These are phyloP conservation scores for Penicillium chermesinum DNA, from an alignment of 495 filamentous ascomycete genomes.

Conservation along the genomic window DNA sequence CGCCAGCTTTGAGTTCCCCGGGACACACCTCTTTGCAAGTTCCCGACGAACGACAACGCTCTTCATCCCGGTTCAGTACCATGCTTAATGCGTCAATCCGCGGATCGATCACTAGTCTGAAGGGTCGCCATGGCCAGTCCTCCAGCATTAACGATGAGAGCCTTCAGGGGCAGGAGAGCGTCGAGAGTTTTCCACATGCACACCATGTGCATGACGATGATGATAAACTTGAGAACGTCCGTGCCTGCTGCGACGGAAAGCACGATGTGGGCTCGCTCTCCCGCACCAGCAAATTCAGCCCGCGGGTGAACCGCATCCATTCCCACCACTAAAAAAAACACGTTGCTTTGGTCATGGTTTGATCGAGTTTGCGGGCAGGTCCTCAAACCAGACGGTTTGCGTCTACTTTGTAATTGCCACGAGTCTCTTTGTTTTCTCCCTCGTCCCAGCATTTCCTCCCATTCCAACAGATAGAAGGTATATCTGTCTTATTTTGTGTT, in stretches of 20 bases:
- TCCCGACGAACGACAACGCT: slow-evolving; percentile 35
- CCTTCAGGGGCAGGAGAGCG: slow-evolving; percentile 63
- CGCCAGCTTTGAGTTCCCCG: slow-evolving; percentile 41
- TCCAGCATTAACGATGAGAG: slow-evolving; percentile 63
- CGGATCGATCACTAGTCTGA: slow-evolving; percentile 39
- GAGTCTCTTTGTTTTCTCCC: slow-evolving; percentile 28
- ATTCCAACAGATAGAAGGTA: background rate
- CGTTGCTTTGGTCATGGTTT: slow-evolving; percentile 12
- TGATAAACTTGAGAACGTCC: slow-evolving; percentile 85
- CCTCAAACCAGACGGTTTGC: slow-evolving; percentile 24
- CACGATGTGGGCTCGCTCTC: slow-evolving; percentile 49
- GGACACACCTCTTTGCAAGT: slow-evolving; percentile 37
- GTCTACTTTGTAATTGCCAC: slow-evolving; percentile 24
- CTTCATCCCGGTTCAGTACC: slow-evolving; percentile 40
- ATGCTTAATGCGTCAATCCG: slow-evolving; percentile 43
- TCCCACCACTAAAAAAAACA: slow-evolving; percentile 33
- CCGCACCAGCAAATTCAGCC: slow-evolving; percentile 42
- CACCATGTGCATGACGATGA: slow-evolving; percentile 63
- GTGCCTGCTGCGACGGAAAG: slow-evolving; percentile 94
- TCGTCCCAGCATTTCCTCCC: slow-evolving; percentile 8
- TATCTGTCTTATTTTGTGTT: background rate
- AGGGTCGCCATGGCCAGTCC: slow-evolving; percentile 33
- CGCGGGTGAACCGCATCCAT: slow-evolving; percentile 35
- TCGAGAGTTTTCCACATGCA: slow-evolving; percentile 57
- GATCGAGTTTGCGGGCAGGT: slow-evolving; percentile 27